A percentile compares a stretch with the other conserved stretches of the same genome.
phyloP scores from a whole-genome alignment of 805 yeast genomes.

The Komagataella kurtzmanii region DNA sequence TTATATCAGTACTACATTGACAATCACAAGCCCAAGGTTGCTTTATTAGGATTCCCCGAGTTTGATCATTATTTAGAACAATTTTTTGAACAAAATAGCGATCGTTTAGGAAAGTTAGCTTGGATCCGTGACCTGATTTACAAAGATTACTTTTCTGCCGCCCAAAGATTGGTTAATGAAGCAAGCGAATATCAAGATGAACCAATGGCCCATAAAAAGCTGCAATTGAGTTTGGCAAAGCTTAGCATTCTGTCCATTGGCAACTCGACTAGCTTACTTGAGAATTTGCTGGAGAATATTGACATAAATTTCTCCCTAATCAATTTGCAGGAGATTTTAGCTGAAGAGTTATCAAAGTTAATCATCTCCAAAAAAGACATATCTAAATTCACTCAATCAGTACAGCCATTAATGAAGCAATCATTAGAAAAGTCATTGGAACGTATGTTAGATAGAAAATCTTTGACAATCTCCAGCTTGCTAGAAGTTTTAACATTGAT shows the following conservation, averaged over 20 bases:
- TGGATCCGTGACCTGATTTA: constrained; percentile 61
- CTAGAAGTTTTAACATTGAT: constrained; percentile 35
- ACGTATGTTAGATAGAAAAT: constrained; percentile 23
- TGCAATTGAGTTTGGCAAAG: constrained; percentile 63
- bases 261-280: constrained; percentile 7
- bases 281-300: constrained; percentile 24
- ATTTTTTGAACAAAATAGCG: constrained; percentile 33
- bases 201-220: constrained; percentile 28
- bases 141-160: constrained; percentile 35
- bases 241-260: constrained; percentile 37
- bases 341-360: constrained; percentile 9
- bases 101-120: constrained; percentile 34
- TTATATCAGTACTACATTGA: constrained; percentile 47
- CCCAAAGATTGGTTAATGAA: constrained; percentile 29
- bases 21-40: constrained; percentile 32
- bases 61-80: constrained; percentile 32
- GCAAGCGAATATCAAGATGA: constrained; percentile 25
- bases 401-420: constrained; percentile 7
- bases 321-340: constrained; percentile 8
- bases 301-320: constrained; percentile 23
- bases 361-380: constrained; percentile 11
- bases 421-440: constrained; percentile 13
- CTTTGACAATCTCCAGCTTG: constrained; percentile 27
- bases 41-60: constrained; percentile 45
- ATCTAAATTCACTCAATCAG: constrained; percentile 8